These are phyloP conservation scores for Moniliophthora roreri DNA, from an alignment of 1,284 basidiomycete genomes.

Conservation along the genomic window DNA sequence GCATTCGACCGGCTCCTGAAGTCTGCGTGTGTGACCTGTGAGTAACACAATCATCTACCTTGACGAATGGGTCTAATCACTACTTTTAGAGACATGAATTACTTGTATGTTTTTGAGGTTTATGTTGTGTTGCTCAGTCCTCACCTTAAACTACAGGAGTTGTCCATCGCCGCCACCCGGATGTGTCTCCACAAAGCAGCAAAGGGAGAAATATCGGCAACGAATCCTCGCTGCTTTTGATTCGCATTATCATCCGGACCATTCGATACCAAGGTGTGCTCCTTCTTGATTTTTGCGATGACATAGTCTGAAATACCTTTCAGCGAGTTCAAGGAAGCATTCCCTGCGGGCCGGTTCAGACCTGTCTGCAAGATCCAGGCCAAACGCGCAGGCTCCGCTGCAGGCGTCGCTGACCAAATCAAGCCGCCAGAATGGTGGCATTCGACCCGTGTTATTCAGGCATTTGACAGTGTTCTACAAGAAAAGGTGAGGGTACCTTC, in stretches of 20 bases:
- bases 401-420: constrained; percentile 82
- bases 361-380: constrained; percentile 84
- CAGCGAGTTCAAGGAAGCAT: constrained; percentile 94
- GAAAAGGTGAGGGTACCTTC: constrained; percentile 62
- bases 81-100: constrained; percentile 80
- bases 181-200: constrained; percentile 78
- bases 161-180: constrained; percentile 80
- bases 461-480: constrained; percentile 85
- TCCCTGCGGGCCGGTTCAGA: constrained; percentile 86
- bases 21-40: constrained; percentile 90
- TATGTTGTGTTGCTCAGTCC: background rate
- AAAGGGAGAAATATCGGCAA: constrained; percentile 83
- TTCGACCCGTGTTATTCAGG: constrained; percentile 83
- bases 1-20: constrained; percentile 73
- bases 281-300: constrained; percentile 4
- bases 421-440: constrained; percentile 93
- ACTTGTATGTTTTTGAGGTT: constrained; percentile 46
- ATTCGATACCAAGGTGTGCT: constrained; percentile 73
- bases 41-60: constrained; percentile 31
- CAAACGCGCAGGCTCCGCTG: constrained; percentile 76
- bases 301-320: constrained; percentile 4
- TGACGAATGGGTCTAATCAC: background rate
- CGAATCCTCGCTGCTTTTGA: constrained; percentile 80
- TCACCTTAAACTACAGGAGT: constrained; percentile 38
- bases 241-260: constrained; percentile 80